Percentiles rank a stretch among this genome's conserved stretches.
Conservation (phyloP, 2,329 filamentous ascomycete genomes). For the Aspergillus udagawae region DNA sequence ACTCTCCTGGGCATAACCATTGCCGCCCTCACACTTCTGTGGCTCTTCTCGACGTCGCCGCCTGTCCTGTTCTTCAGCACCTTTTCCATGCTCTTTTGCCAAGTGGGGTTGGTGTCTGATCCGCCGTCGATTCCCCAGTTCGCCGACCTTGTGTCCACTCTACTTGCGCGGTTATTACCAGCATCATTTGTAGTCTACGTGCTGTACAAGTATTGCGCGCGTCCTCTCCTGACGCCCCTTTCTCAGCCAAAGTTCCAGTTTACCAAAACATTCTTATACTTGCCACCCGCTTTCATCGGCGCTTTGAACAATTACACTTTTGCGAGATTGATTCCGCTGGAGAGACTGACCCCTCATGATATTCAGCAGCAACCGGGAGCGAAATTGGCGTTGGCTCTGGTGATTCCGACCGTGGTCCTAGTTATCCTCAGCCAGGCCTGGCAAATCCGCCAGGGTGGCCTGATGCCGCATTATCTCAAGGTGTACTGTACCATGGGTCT, state of each 20-base stretch:
- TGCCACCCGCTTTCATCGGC: slow-evolving; percentile 87
- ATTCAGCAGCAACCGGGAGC: slow-evolving; percentile 86
- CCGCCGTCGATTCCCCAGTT: slow-evolving; percentile 67
- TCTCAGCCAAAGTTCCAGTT: slow-evolving; percentile 61
- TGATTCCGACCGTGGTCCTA: slow-evolving; percentile 65
- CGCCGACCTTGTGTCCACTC: slow-evolving; percentile 68
- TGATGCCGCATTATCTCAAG: slow-evolving; percentile 71
- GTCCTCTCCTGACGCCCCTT: slow-evolving; percentile 66
- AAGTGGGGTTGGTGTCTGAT: slow-evolving; percentile 85
- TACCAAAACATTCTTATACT: slow-evolving; percentile 86
- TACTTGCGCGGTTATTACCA: slow-evolving; percentile 78
- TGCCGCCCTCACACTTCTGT: slow-evolving; percentile 71
- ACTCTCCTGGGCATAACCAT: slow-evolving; percentile 75
- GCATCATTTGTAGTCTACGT: slow-evolving; percentile 84
- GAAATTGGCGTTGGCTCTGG: slow-evolving; percentile 71
- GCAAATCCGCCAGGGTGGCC: slow-evolving; percentile 79
- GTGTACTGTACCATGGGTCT: slow-evolving; percentile 68
- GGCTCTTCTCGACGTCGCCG: slow-evolving; percentile 75
- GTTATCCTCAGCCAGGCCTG: slow-evolving; percentile 75
- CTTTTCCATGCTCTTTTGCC: slow-evolving; percentile 81
- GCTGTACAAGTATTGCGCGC: slow-evolving; percentile 78
- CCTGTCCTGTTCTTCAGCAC: slow-evolving; percentile 78
- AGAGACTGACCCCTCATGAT: slow-evolving; percentile 86
- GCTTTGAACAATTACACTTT: slow-evolving; percentile 94
- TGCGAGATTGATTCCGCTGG: slow-evolving; percentile 79